Evolutionary conservation across 768 basidiomycete species (phyloP).

Genomic region (Trametes cingulata): DNA sequence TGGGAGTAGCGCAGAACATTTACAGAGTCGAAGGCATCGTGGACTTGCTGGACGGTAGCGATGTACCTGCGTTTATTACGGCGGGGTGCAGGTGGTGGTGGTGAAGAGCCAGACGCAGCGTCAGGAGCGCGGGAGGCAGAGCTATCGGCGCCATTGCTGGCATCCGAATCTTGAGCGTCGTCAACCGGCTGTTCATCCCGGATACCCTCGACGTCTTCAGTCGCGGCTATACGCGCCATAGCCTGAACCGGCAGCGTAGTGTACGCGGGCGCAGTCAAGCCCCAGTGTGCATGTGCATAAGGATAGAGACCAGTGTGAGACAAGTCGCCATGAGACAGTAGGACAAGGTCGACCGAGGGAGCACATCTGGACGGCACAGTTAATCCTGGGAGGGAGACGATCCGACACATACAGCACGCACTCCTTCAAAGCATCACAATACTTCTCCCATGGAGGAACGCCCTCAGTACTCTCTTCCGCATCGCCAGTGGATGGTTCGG

Average conservation of each 20-base stretch:
- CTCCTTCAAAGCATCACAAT: constrained; percentile 69
- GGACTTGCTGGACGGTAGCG: constrained; percentile 79
- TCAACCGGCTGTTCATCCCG: constrained; percentile 72
- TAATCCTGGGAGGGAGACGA: not conserved
- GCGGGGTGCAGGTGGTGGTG: not conserved
- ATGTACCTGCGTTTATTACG: constrained; percentile 57
- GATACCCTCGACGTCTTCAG: constrained; percentile 84
- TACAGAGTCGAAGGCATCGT: constrained; percentile 89
- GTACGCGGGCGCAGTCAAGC: constrained; percentile 87
- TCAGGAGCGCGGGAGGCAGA: constrained; percentile 28
- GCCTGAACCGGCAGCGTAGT: constrained; percentile 94
- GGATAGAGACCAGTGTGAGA: constrained; percentile 90
- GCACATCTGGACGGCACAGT: constrained; percentile 53
- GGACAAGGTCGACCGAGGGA: constrained; percentile 82
- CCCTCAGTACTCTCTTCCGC: constrained; percentile 30
- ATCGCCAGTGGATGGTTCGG: constrained; percentile 44
- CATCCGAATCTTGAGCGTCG: constrained; percentile 30
- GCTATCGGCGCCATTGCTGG: constrained; percentile 18
- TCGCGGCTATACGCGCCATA: constrained; percentile 89
- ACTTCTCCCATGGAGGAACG: constrained; percentile 54
- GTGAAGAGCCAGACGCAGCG: constrained; percentile 22
- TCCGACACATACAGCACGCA: constrained; percentile 37
- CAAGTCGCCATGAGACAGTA: constrained; percentile 93
- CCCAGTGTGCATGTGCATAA: constrained; percentile 87
- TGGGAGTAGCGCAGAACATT: constrained; percentile 94